Evolutionary conservation across 2,329 filamentous ascomycete species (phyloP).

Genomic region (Colletotrichum sp.): DNA sequence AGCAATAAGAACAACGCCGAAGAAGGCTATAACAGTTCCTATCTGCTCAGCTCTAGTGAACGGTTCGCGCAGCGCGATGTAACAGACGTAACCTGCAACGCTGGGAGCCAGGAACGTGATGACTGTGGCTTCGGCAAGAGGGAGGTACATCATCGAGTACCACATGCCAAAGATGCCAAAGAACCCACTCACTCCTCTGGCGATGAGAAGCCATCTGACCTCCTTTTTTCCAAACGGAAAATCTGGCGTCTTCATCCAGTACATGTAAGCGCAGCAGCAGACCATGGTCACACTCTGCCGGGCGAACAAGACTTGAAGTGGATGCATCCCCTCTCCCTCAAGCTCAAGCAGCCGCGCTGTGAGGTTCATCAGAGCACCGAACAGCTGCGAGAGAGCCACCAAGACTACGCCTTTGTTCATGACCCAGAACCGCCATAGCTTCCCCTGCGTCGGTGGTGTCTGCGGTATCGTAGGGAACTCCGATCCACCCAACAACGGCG

Average conservation of each 20-base stretch:
- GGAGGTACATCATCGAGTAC: constrained; percentile 73
- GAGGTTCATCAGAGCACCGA: constrained; percentile 86
- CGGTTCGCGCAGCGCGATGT: constrained; percentile 74
- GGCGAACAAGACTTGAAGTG: constrained; percentile 83
- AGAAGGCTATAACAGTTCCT: constrained; percentile 75
- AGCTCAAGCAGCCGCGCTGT: constrained; percentile 78
- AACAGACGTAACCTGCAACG: constrained; percentile 81
- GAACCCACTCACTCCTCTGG: constrained; percentile 72
- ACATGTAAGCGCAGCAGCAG: constrained; percentile 75
- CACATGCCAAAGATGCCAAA: constrained; percentile 83
- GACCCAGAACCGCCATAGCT: constrained; percentile 54
- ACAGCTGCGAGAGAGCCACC: constrained; percentile 78
- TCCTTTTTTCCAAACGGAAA: constrained; percentile 73
- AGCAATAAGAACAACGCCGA: constrained; percentile 84
- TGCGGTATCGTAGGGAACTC: constrained; percentile 24
- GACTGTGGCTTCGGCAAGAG: constrained; percentile 85
- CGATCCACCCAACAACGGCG: constrained; percentile 21
- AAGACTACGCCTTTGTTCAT: constrained; percentile 75
- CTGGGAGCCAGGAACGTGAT: constrained; percentile 86
- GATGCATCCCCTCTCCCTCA: constrained; percentile 75
- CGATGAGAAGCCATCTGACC: constrained; percentile 70
- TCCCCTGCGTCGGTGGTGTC: constrained; percentile 7
- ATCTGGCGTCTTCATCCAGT: constrained; percentile 67
- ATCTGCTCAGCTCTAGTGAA: constrained; percentile 81
- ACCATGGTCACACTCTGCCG: constrained; percentile 78